Base-by-base conservation (phyloP, 805 yeast species). In the Wickerhamiella siamensis region DNA sequence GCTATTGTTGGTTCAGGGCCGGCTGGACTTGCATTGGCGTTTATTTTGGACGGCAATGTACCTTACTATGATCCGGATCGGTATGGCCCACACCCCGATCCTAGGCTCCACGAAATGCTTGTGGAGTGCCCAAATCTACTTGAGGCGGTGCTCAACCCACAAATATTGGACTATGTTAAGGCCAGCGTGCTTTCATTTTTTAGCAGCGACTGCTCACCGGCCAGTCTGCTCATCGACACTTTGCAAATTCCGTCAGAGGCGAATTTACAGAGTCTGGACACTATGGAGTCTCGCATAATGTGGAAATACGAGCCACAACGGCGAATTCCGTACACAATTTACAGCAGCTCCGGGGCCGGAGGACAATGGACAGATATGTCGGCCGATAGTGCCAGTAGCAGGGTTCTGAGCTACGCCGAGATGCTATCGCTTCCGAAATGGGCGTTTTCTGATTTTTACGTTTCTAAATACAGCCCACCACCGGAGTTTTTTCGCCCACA, bases 351-450 rank as follows among this genome's bases (percentile, higher is more conserved):
- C 8, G 36, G 46, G 5, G 45, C 60, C 0, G 63, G 63, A 4
- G 63, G 63, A 8, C 63, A 59, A 36, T 59, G 63, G 63, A 49
- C 56, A 3, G 36, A 39, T 18, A 44, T 49, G 14, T 38, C 31
- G 2, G 42, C 31, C 1, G 56, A 53, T 33, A 40, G 42, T 12
- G 40, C 46, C 2, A 45, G 44, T 8, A 47, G 48, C 8, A 37
- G 42, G 27, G 45, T 46, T 3, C 46, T 58, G 27, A 51, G 58
- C 33, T 59, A 59, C 40, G 57, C 57, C 5, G 60, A 57, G 43
- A 59, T 56, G 60, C 50, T 59, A 26, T 52, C 59, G n/a, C 42
- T 59, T 15, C 63, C 63, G 3, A 60, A 56, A 8, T 56, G 40
- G 35, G 36, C 58, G 4, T 56, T 58, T 22, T 34, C 54, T 1